Percentiles rank a stretch among this genome's conserved stretches.
Evolutionary conservation across 306 rosid species (phyloP).

Genomic region (Acacia crassicarpa): DNA sequence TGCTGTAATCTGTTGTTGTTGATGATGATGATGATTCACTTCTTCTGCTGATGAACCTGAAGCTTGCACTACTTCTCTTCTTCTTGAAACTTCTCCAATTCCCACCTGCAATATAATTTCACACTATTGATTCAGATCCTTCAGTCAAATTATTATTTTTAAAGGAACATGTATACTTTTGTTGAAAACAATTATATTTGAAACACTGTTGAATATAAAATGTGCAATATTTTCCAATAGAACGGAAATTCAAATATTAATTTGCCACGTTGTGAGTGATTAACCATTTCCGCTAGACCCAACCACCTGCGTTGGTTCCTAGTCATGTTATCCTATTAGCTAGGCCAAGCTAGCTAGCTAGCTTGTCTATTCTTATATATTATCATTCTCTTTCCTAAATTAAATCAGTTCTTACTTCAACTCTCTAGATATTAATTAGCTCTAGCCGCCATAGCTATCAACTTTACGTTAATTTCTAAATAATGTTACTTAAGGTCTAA

Average conservation of each 20-base stretch:
- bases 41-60: conserved; percentile 63
- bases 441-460: neutral
- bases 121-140: neutral
- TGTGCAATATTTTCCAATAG: too few species aligned
- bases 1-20: conserved; percentile 39
- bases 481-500: neutral
- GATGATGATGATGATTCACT: conserved; percentile 48
- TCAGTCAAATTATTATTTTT: neutral
- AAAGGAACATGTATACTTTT: too few species aligned
- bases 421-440: neutral
- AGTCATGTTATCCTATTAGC: neutral
- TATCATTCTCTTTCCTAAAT: too few species aligned
- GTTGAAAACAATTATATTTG: too few species aligned
- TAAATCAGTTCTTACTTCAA: neutral
- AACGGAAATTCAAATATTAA: too few species aligned
- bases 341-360: conserved; percentile 25
- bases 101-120: conserved; percentile 57
- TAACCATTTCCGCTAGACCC: too few species aligned
- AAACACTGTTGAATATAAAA: too few species aligned
- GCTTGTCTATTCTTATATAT: conserved; percentile 31
- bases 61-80: conserved; percentile 51
- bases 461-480: neutral
- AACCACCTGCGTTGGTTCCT: neutral
- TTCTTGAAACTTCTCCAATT: conserved; percentile 67
- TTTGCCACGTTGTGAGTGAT: too few species aligned